phyloP scores from a whole-genome alignment of 495 filamentous ascomycete genomes.

The Tuber umbilicatum region DNA sequence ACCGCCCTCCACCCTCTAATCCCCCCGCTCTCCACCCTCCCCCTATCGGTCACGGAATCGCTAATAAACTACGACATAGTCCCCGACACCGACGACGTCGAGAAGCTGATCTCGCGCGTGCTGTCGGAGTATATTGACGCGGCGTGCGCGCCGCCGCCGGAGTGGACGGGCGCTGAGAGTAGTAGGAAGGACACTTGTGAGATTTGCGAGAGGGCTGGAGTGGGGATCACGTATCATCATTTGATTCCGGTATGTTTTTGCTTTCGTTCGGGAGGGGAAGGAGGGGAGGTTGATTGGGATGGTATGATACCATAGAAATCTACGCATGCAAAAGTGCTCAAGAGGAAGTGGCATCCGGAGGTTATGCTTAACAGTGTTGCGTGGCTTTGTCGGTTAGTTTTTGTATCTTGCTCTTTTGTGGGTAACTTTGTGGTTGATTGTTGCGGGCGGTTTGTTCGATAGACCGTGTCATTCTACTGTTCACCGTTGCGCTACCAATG shows the following conservation, averaged over 20 bases:
- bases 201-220: slow-evolving; percentile 64
- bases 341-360: slow-evolving; percentile 72
- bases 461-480: slow-evolving; percentile 76
- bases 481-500: slow-evolving; percentile 67
- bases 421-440: neutral
- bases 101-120: slow-evolving; percentile 56
- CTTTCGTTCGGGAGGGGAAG: neutral
- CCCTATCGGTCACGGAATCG: slow-evolving; percentile 57
- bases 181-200: slow-evolving; percentile 58
- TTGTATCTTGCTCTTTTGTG: too few species aligned
- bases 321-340: slow-evolving; percentile 65
- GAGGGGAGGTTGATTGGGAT: neutral
- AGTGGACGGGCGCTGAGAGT: slow-evolving; percentile 48
- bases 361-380: slow-evolving; percentile 73
- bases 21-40: slow-evolving; percentile 45
- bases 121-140: slow-evolving; percentile 55
- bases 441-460: neutral
- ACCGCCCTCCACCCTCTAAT: slow-evolving; percentile 45
- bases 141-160: slow-evolving; percentile 55
- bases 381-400: slow-evolving; percentile 63
- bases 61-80: slow-evolving; percentile 54
- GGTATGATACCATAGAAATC: slow-evolving; percentile 23
- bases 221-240: slow-evolving; percentile 76
- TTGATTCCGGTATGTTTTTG: slow-evolving; percentile 66
- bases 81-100: slow-evolving; percentile 43